These are phyloP conservation scores for Globisporangium echinulatum DNA, from an alignment of 352 stramenopile species.

Conservation along the genomic window DNA sequence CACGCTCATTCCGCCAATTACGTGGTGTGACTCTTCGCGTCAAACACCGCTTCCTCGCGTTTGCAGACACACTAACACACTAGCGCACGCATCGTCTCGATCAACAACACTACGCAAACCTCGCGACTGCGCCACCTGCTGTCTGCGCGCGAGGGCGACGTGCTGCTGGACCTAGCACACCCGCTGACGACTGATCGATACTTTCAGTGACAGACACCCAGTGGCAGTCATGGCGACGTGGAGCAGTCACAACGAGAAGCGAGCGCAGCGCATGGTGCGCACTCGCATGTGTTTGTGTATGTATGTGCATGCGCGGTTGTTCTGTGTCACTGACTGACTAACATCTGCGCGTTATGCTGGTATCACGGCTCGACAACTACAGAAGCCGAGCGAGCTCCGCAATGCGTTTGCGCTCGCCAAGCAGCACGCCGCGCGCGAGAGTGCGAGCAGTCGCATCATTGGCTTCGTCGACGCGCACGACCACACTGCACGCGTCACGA, in stretches of 20 bases:
- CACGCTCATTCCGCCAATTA: too few species aligned
- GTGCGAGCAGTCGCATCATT: slow-evolving; percentile 33
- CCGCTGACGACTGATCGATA: not conserved
- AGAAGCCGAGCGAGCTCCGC: slow-evolving; percentile 70
- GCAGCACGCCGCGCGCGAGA: slow-evolving; percentile 28
- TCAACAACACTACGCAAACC: not conserved
- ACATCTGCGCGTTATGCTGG: not conserved
- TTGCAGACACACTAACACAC: not conserved
- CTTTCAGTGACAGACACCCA: not conserved
- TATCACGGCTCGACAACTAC: not conserved
- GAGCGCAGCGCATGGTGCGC: slow-evolving; percentile 15
- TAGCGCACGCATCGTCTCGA: not conserved
- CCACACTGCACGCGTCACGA: slow-evolving; percentile 54
- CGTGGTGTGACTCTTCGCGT: not conserved
- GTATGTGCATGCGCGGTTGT: not conserved
- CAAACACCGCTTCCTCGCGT: not conserved
- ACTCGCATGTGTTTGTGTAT: not conserved
- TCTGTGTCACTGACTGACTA: not conserved
- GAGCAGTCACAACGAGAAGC: slow-evolving; percentile 14
- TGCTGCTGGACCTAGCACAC: too few species aligned
- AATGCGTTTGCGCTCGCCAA: slow-evolving; percentile 56
- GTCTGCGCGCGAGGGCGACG: too few species aligned
- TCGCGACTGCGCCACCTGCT: not conserved
- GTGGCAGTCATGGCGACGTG: slow-evolving; percentile 6
- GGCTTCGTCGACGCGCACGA: slow-evolving; percentile 71